Evolutionary conservation across 106 monocot genomes (phyloP).

Genomic region (Apostasia ramifera): DNA sequence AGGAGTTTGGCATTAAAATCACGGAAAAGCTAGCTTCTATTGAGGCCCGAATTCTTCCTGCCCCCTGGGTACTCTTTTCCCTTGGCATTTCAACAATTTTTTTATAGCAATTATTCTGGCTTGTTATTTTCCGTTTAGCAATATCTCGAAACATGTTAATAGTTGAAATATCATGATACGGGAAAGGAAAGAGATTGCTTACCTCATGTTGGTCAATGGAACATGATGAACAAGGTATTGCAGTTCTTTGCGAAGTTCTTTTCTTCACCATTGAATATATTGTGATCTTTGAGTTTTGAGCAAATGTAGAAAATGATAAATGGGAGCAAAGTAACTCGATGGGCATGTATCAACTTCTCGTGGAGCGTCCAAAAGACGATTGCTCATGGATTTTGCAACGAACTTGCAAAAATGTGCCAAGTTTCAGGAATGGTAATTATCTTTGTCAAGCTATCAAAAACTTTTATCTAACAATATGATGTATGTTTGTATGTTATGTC

Average conservation of each 20-base stretch:
- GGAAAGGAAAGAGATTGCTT: conserved; percentile 76
- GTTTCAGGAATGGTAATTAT: conserved; percentile 68
- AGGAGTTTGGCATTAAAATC: conserved; percentile 92
- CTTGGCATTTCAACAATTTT: neutral
- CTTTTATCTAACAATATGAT: neutral
- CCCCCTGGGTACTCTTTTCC: conserved; percentile 49
- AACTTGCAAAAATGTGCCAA: conserved; percentile 77
- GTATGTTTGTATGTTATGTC: neutral
- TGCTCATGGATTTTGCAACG: conserved; percentile 56
- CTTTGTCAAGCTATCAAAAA: neutral
- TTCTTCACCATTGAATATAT: neutral
- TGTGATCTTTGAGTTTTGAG: neutral
- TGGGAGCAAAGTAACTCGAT: conserved; percentile 69
- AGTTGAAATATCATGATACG: conserved; percentile 94
- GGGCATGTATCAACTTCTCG: conserved; percentile 77
- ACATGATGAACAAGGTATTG: conserved; percentile 98
- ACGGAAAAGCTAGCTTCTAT: conserved; percentile 79
- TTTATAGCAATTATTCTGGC: neutral
- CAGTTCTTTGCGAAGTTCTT: neutral
- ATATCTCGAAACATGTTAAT: neutral
- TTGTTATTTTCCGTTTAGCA: neutral
- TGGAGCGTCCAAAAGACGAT: conserved; percentile 41
- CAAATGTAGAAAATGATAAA: conserved; percentile 69
- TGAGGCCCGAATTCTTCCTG: conserved; percentile 86
- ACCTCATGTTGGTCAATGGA: conserved; percentile 97